A percentile compares a stretch with the other conserved stretches of the same genome.
These are phyloP conservation scores for Talaromyces verruculosus DNA, from an alignment of 2,329 filamentous ascomycete genomes.

Conservation along the genomic window DNA sequence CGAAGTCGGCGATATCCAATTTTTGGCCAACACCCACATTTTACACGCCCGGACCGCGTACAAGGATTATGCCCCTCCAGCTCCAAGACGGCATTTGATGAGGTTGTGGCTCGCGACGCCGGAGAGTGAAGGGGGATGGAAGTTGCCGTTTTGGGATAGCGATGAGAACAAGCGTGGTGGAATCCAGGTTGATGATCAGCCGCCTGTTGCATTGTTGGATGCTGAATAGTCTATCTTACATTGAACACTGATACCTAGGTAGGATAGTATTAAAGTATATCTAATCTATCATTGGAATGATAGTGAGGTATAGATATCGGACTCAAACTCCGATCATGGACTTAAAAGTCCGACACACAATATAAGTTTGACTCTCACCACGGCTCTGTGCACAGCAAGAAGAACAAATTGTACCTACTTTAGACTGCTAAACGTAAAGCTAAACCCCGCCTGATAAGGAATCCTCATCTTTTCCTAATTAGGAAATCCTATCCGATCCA, in stretches of 20 bases:
- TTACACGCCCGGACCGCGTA: constrained; percentile 81
- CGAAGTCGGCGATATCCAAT: constrained; percentile 85
- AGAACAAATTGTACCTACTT: not conserved
- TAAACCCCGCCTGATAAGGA: constrained; percentile 14
- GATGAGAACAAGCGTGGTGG: constrained; percentile 83
- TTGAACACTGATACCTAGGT: not conserved
- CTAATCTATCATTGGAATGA: not conserved
- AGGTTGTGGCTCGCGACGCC: constrained; percentile 82
- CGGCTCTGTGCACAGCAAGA: not conserved
- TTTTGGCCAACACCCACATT: constrained; percentile 76
- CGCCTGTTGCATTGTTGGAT: constrained; percentile 73
- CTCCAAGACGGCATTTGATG: constrained; percentile 74
- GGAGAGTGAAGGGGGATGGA: constrained; percentile 80
- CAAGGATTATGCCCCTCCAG: constrained; percentile 66
- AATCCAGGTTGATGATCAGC: constrained; percentile 79
- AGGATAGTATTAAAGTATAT: not conserved
- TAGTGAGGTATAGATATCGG: not conserved
- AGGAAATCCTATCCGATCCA: constrained; percentile 21
- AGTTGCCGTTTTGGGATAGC: constrained; percentile 76
- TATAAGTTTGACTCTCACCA: not conserved
- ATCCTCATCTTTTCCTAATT: constrained; percentile 13
- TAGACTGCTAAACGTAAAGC: not conserved
- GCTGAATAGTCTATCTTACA: constrained; percentile 57
- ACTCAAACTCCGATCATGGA: not conserved
- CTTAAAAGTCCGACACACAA: not conserved